Conservation (phyloP, 148 eudicot genomes). For the Fagopyrum tataricum region DNA sequence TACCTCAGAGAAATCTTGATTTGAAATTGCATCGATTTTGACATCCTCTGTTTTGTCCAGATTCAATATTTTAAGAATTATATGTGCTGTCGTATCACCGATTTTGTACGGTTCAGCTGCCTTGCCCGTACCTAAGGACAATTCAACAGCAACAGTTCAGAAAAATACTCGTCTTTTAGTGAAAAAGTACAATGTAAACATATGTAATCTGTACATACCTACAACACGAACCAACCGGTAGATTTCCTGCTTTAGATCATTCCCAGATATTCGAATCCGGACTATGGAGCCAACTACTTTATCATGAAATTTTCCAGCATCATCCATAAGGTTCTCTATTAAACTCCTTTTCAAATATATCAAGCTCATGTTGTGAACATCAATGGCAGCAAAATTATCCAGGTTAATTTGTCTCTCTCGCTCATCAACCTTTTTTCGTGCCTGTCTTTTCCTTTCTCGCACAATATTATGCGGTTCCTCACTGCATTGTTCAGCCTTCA, state of each 20-base stretch:
- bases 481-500: conserved; percentile 33
- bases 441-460: conserved; percentile 50
- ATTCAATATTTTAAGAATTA: conserved; percentile 76
- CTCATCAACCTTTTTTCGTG: conserved; percentile 45
- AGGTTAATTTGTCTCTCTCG: conserved; percentile 40
- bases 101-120: conserved; percentile 52
- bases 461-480: conserved; percentile 27
- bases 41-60: conserved; percentile 76
- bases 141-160: neutral
- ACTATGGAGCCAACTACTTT: conserved; percentile 89
- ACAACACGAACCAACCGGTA: conserved; percentile 85
- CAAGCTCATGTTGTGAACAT: conserved; percentile 70
- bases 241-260: conserved; percentile 77
- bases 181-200: neutral
- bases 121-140: conserved; percentile 53
- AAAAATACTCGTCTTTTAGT: neutral
- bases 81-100: conserved; percentile 48
- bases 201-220: conserved; percentile 37
- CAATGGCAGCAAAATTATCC: conserved; percentile 86
- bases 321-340: conserved; percentile 57
- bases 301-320: conserved; percentile 54
- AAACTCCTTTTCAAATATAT: conserved; percentile 66
- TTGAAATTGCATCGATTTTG: conserved; percentile 61
- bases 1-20: conserved; percentile 94
- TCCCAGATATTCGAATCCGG: conserved; percentile 66